Conservation (phyloP, 2,329 filamentous ascomycete species). For the Pyrenophora seminiperda region DNA sequence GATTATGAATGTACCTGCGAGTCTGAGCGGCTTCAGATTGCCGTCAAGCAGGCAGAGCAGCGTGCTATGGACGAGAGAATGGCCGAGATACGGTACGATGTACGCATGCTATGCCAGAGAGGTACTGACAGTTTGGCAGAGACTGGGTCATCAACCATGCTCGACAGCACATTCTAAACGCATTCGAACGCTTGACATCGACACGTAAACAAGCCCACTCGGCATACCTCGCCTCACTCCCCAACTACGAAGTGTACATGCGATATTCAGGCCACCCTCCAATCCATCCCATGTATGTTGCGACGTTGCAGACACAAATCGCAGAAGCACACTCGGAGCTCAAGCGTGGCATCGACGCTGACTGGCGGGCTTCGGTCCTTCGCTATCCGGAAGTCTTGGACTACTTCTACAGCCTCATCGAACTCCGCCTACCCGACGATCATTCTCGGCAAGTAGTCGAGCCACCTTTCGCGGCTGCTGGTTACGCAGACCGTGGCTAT, state of each 20-base stretch:
- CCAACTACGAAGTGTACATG: slow-evolving; percentile 54
- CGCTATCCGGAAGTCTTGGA: slow-evolving; percentile 79
- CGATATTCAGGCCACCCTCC: slow-evolving; percentile 54
- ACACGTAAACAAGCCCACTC: slow-evolving; percentile 50
- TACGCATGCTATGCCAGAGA: not conserved
- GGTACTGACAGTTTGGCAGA: slow-evolving; percentile 38
- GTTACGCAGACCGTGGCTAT: slow-evolving; percentile 46
- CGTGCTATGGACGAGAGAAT: slow-evolving; percentile 46
- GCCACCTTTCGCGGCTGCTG: slow-evolving; percentile 48
- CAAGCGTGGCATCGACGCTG: slow-evolving; percentile 76
- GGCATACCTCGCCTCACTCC: slow-evolving; percentile 52
- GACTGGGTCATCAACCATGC: slow-evolving; percentile 56
- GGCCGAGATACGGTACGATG: slow-evolving; percentile 42
- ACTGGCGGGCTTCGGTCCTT: slow-evolving; percentile 76
- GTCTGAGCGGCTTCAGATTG: slow-evolving; percentile 47
- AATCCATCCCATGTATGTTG: slow-evolving; percentile 48
- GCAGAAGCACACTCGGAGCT: slow-evolving; percentile 67
- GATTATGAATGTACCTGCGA: slow-evolving; percentile 49
- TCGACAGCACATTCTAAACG: slow-evolving; percentile 52
- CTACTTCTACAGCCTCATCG: slow-evolving; percentile 76
- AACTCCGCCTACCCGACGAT: slow-evolving; percentile 67
- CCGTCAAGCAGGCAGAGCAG: slow-evolving; percentile 48
- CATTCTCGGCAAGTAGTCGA: slow-evolving; percentile 45
- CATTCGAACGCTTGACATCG: slow-evolving; percentile 50
- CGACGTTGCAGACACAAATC: slow-evolving; percentile 59